Base-by-base conservation (phyloP, 371 early-diverging fungal species). In the Mucor saturninus region DNA sequence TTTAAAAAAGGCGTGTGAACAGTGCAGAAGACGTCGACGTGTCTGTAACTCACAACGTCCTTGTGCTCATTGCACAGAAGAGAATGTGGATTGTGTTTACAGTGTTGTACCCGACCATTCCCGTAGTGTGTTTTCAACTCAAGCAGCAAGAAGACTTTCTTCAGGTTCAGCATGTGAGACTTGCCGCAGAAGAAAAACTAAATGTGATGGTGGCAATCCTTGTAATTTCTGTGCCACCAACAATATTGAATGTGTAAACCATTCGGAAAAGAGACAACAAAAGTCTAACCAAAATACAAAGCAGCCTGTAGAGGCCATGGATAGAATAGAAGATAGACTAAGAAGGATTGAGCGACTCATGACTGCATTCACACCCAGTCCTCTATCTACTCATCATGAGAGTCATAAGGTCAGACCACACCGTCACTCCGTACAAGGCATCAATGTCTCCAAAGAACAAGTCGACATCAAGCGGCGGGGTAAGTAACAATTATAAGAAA, bases 381-480 rank as follows among this genome's bases (percentile, higher is more conserved):
- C 71, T 21, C 64, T 73, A 11, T 68, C 71, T 14, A 29, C 61
- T 14, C 29, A 35, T 10, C 10, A 45, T 26, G 32, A 52, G 15
- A 45, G 59, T 55, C 65, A 65, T 43, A 60, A 55, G 61, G 63
- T 68, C 50, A 68, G 81, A 40, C 76, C 61, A 10, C 72, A 73
- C 50, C 78, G 81, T 43, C 79, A 81, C 59, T 81, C 81, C 0
- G 79, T 81, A 3, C 81, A 81, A 56, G 81, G 81, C 30, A 78
- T 78, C 8, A 68, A 66, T 37, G 77, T 73, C 13, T 71, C 77
- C 38, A 76, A 76, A 58, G 81, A 81, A 49, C 76, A 81, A 55
- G 62, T 67, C 2, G 76, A 77, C 31, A 64, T 56, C 35, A 67
- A 68, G 40, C 49, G 56, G 32, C 26, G 61, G 62, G 64, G 61